Conservation (phyloP, 202 grass and related monocot genomes). For the Alloteropsis angusta region DNA sequence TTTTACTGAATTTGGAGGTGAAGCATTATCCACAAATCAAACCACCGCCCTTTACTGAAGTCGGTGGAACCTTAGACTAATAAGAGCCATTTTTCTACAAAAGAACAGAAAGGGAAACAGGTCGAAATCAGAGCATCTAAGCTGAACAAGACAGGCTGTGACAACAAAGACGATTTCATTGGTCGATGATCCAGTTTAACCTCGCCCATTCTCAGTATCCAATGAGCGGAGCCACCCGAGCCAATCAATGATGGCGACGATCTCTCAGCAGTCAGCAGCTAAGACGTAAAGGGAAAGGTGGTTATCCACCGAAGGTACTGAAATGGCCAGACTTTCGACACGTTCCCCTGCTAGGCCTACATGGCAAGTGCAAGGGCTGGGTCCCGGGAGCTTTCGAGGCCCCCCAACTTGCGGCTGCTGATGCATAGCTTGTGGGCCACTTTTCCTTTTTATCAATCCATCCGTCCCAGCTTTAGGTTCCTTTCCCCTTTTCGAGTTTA, state of each 20-base stretch:
- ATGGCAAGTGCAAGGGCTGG: slow-evolving; percentile 32
- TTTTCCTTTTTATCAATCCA: slow-evolving; percentile 88
- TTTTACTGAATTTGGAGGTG: background rate
- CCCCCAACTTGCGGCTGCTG: slow-evolving; percentile 42
- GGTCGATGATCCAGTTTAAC: background rate
- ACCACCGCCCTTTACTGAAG: slow-evolving; percentile 4
- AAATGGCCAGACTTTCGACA: slow-evolving; percentile 46
- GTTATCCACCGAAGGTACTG: slow-evolving; percentile 13
- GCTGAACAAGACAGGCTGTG: slow-evolving; percentile 15
- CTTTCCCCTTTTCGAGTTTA: slow-evolving; percentile 82
- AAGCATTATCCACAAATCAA: background rate
- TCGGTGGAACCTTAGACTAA: slow-evolving; percentile 2
- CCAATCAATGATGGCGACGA: slow-evolving; percentile 30
- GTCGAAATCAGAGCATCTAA: slow-evolving; percentile 5
- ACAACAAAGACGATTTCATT: background rate
- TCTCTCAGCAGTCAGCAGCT: slow-evolving; percentile 6
- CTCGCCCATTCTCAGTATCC: background rate
- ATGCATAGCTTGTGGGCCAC: slow-evolving; percentile 59
- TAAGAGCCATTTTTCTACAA: slow-evolving; percentile 11
- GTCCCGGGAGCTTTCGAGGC: slow-evolving; percentile 16
- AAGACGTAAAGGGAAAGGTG: slow-evolving; percentile 14
- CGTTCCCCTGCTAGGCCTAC: slow-evolving; percentile 27
- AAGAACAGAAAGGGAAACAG: background rate
- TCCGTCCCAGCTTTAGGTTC: slow-evolving; percentile 55
- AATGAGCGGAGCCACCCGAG: background rate